A percentile compares a stretch with the other conserved stretches of the same genome.
Evolutionary conservation across 352 stramenopile species (phyloP).

Genomic region (Globisporangium camurandrum): DNA sequence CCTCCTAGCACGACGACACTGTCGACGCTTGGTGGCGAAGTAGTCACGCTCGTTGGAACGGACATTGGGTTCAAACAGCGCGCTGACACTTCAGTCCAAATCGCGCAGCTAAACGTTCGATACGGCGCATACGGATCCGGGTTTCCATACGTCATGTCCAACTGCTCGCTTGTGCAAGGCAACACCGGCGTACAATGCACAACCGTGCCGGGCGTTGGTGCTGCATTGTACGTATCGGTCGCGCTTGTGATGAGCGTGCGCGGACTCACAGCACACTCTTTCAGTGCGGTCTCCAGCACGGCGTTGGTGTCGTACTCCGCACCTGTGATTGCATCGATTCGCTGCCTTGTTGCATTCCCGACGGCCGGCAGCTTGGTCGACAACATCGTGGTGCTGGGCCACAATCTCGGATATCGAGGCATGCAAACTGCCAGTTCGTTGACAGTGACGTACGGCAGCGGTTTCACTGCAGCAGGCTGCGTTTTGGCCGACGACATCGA

Average conservation of each 20-base stretch:
- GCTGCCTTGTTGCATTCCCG: slow-evolving; percentile 25
- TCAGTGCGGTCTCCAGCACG: slow-evolving; percentile 26
- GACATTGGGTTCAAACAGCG: slow-evolving; percentile 61
- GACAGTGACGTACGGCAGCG: slow-evolving; percentile 27
- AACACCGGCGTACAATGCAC: slow-evolving; percentile 40
- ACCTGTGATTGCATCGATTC: slow-evolving; percentile 20
- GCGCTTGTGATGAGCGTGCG: slow-evolving; percentile 36
- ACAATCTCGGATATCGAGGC: slow-evolving; percentile 26
- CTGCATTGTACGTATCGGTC: slow-evolving; percentile 40
- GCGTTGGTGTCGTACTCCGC: slow-evolving; percentile 28
- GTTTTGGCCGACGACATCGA: slow-evolving; percentile 3
- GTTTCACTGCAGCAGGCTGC: slow-evolving; percentile 26
- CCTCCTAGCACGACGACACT: slow-evolving; percentile 5
- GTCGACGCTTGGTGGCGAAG: slow-evolving; percentile 27
- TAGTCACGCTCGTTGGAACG: slow-evolving; percentile 26
- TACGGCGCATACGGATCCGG: slow-evolving; percentile 37
- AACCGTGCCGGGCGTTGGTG: slow-evolving; percentile 27
- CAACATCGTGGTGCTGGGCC: slow-evolving; percentile 35
- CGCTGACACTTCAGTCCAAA: slow-evolving; percentile 19
- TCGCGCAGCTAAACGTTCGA: slow-evolving; percentile 30
- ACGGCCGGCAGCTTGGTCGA: slow-evolving; percentile 20
- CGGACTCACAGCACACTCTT: slow-evolving; percentile 25
- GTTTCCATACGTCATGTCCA: slow-evolving; percentile 22
- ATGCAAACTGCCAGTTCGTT: slow-evolving; percentile 10
- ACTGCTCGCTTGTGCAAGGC: slow-evolving; percentile 34